Conservation (phyloP, 768 basidiomycete species). For the Tephrocybe sp. region DNA sequence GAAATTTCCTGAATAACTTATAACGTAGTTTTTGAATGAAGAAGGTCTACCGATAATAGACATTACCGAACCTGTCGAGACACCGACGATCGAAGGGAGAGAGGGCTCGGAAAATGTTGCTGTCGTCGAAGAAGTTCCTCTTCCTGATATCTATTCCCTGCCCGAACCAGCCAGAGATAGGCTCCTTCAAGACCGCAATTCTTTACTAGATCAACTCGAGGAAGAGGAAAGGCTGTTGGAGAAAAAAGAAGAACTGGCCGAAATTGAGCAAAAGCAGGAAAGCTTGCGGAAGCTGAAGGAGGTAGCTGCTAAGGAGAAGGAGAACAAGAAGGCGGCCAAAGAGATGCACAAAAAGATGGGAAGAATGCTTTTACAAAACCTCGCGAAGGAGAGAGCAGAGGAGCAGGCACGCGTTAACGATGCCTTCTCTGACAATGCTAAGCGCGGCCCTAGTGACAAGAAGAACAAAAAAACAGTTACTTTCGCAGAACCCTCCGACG, state of each 20-base stretch:
- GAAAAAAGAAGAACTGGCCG: conserved; percentile 35
- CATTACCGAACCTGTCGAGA: conserved; percentile 57
- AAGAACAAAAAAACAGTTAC: conserved; percentile 62
- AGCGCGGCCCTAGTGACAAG: conserved; percentile 14
- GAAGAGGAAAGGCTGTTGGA: conserved; percentile 59
- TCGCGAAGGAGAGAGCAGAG: conserved; percentile 37
- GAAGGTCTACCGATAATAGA: conserved; percentile 81
- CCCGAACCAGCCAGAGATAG: conserved; percentile 45
- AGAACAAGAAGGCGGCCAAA: conserved; percentile 35
- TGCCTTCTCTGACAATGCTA: conserved; percentile 28
- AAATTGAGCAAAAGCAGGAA: conserved; percentile 40
- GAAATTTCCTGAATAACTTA: conserved; percentile 19
- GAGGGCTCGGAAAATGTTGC: conserved; percentile 12
- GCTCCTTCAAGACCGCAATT: conserved; percentile 55
- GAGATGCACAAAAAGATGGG: conserved; percentile 81
- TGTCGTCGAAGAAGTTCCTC: conserved; percentile 38
- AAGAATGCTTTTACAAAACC: conserved; percentile 52
- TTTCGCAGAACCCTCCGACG: conserved; percentile 46
- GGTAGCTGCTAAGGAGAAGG: conserved; percentile 38
- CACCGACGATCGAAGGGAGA: conserved; percentile 10
- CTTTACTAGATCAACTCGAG: conserved; percentile 66
- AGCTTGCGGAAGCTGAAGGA: conserved; percentile 49
- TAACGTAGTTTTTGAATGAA: conserved; percentile 61
- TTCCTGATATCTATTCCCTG: conserved; percentile 45
- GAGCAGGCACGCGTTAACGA: conserved; percentile 30